These are phyloP conservation scores for Epichloe bromicola DNA, from an alignment of 2,329 filamentous ascomycete species.

Conservation along the genomic window DNA sequence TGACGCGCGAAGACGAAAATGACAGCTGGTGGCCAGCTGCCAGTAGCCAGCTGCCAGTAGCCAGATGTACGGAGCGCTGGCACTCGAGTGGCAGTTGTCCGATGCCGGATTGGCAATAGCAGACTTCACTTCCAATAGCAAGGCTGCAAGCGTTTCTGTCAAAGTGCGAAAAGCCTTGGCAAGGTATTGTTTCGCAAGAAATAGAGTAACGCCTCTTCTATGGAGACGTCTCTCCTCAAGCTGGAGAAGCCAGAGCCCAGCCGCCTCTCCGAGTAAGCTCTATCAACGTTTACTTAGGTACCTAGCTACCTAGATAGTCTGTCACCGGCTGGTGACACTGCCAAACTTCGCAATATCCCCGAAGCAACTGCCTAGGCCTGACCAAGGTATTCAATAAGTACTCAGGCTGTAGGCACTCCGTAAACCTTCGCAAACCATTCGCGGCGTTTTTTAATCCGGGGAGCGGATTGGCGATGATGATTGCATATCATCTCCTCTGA, in stretches of 20 bases:
- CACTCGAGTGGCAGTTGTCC: not conserved
- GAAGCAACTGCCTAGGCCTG: too few relatives aligned
- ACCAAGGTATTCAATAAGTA: too few relatives aligned
- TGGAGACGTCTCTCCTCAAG: too few relatives aligned
- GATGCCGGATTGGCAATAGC: not conserved
- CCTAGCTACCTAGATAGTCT: too few relatives aligned
- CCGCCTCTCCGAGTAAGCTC: too few relatives aligned
- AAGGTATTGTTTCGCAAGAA: not conserved
- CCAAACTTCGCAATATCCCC: too few relatives aligned
- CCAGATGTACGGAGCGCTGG: not conserved
- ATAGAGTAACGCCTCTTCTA: too few relatives aligned
- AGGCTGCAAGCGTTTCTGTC: too few relatives aligned
- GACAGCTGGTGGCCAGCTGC: not conserved
- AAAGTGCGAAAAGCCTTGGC: not conserved
- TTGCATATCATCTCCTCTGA: not conserved
- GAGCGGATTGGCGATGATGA: not conserved
- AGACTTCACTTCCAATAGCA: not conserved
- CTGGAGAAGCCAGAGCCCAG: too few relatives aligned
- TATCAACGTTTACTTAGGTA: too few relatives aligned
- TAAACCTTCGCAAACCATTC: not conserved
- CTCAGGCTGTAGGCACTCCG: not conserved
- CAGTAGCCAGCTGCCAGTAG: slow-evolving; percentile 2
- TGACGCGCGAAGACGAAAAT: not conserved
- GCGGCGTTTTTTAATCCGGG: too few relatives aligned
- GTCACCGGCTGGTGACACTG: too few relatives aligned